Evolutionary conservation across 2,329 filamentous ascomycete species (phyloP).

Genomic region (Microdochium trichocladiopsis): DNA sequence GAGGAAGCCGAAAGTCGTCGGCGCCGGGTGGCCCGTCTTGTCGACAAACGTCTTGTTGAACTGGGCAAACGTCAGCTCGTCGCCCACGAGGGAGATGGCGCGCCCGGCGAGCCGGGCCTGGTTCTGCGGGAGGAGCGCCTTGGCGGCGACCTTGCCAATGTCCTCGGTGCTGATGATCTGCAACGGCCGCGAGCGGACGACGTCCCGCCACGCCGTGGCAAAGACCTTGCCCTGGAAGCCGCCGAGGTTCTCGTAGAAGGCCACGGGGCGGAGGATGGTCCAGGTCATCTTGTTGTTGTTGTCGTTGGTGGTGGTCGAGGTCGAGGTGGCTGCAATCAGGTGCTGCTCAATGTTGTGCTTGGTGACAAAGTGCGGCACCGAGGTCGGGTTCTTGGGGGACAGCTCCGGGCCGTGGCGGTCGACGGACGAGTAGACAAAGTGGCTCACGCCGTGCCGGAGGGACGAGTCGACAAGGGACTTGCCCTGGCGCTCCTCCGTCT

Average conservation of each 20-base stretch:
- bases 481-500: slow-evolving; percentile 42
- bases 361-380: slow-evolving; percentile 51
- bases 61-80: slow-evolving; percentile 27
- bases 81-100: slow-evolving; percentile 29
- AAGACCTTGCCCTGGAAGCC: slow-evolving; percentile 23
- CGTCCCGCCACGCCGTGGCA: slow-evolving; percentile 20
- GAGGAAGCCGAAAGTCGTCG: slow-evolving; percentile 20
- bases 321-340: slow-evolving; percentile 19
- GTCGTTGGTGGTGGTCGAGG: slow-evolving; percentile 26
- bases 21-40: slow-evolving; percentile 18
- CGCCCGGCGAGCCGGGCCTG: slow-evolving; percentile 15
- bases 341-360: slow-evolving; percentile 56
- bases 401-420: slow-evolving; percentile 48
- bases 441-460: slow-evolving; percentile 42
- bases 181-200: slow-evolving; percentile 20
- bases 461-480: slow-evolving; percentile 48
- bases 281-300: slow-evolving; percentile 21
- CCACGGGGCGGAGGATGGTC: slow-evolving; percentile 29
- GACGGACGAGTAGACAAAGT: slow-evolving; percentile 55
- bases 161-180: slow-evolving; percentile 27
- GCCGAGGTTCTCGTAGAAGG: slow-evolving; percentile 32
- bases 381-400: slow-evolving; percentile 40
- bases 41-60: slow-evolving; percentile 21
- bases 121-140: slow-evolving; percentile 18
- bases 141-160: slow-evolving; percentile 27